Conservation (phyloP, 2,329 filamentous ascomycete species). For the Fusarium sp. region DNA sequence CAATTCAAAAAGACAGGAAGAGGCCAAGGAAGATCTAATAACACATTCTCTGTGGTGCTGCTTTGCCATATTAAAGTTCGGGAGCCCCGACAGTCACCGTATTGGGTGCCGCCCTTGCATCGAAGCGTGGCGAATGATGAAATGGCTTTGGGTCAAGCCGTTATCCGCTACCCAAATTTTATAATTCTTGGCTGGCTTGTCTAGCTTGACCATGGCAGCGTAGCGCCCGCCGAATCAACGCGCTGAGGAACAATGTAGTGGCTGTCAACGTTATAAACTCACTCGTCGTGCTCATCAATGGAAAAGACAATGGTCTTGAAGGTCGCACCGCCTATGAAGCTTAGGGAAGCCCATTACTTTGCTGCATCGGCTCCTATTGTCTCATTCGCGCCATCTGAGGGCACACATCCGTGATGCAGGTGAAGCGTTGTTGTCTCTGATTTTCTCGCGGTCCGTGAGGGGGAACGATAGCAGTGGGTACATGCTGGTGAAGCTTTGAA, state of each 20-base stretch:
- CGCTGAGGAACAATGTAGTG: slow-evolving; percentile 5
- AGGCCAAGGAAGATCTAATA: no score
- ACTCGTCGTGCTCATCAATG: slow-evolving; percentile 7
- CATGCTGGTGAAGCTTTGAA: slow-evolving; percentile 5
- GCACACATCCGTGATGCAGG: slow-evolving; percentile 3
- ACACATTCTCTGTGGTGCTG: no score
- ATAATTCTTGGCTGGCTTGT: slow-evolving; percentile 1
- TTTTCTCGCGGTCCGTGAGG: background rate
- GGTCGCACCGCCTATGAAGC: slow-evolving; percentile 1
- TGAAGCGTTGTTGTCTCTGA: background rate
- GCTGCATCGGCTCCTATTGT: background rate
- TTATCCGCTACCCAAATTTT: background rate
- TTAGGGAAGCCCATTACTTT: background rate
- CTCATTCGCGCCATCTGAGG: background rate
- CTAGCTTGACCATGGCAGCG: background rate
- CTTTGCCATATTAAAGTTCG: no score
- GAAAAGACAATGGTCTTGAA: slow-evolving; percentile 12
- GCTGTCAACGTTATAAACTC: slow-evolving; percentile 5
- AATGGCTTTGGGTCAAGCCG: slow-evolving; percentile 4
- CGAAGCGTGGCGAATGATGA: slow-evolving; percentile 4
- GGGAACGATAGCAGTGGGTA: slow-evolving; percentile 7
- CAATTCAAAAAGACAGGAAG: no score
- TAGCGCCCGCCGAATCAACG: slow-evolving; percentile 5
- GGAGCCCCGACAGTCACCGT: no score
- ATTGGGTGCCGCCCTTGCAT: slow-evolving; percentile 2